Evolutionary conservation across 2,329 filamentous ascomycete species (phyloP), one percentile per base, ranked within the genome.

Genomic region (Ascochyta viciae-villosae): DNA sequence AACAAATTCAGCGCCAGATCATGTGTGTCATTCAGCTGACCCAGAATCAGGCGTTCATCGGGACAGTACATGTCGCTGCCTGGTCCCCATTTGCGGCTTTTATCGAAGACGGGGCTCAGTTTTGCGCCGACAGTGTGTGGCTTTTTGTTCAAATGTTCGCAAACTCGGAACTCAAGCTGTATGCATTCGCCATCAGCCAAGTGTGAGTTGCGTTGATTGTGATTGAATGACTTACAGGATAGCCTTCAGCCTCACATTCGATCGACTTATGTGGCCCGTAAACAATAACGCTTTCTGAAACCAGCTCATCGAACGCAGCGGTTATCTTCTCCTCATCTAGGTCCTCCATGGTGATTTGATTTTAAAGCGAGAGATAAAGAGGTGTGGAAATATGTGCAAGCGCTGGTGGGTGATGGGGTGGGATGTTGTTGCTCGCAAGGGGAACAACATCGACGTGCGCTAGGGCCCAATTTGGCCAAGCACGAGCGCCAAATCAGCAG

Each of bases 1-100:
- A 82, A 84, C 50, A 81, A 78, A 66, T 84, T 84, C 54, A 80
- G 66, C 1, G 77, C 72, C 7, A 84, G 70, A 16, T 79, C 65
- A 52, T 84, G 81, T 0, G 80, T 78, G 15, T 38, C 46, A 16
- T 76, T 78, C 13, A 82, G 60, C 13, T 68, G 64, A 0, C 67
- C 66, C 12, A 84, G 63, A 15, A 80, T 76, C 39, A 79, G 76
- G n/a, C 77, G 77, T 0, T 73, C 65, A 41, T 79, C 73, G 40
- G 73, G 73, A 50, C 78, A 78, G 54, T 79, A 80, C 60, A 82
- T 78, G 35, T 76, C 72, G 61, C 68, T 73, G 4, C 72, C 73
- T 23, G 71, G 70, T 0, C 73, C 73, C 64, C 69, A 73, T 60
- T 60, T 67, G 22, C 61, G 54, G 10, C 50, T 57, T 26, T 64